Base-by-base conservation (phyloP, 305 asterid species). In the Caryopteris hybrid region DNA sequence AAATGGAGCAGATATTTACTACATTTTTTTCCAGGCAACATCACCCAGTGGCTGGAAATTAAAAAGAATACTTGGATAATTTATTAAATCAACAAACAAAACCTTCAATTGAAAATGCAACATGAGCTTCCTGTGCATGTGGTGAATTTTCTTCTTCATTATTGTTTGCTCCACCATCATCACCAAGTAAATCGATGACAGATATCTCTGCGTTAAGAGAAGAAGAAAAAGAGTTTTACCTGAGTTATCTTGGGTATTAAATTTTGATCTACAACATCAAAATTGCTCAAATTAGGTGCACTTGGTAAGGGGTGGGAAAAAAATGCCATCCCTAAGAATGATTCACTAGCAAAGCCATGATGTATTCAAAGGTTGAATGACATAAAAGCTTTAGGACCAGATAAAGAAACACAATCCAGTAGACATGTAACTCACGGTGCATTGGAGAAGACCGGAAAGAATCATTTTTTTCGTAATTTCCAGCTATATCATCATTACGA, bases 91-190 rank as follows among this genome's bases (percentile, higher is more conserved):
- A 52, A 68, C 17, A 18, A 39, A 61, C 25, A 38, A 47, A 74
- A 93, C 97, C 99, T 88, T 88, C 92, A 82, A 93, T 74, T 60
- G 97, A 84, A 80, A 93, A 93, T 57, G 96, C 87, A 54, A 89
- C 96, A 87, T 88, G 96, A 79, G 82, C 80, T 85, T 93, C 99
- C 78, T 68, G 83, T 56, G 69, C 74, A 60, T 68, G 82, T 50
- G 65, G 73, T 60, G 77, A 79, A 64, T 54, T 68, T 74, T 74
- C 83, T 53, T 63, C 80, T 17, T 64, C 71, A 61, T 64, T 61
- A 62, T 58, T 58, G 66, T 68, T 79, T 36, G 85, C 76, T 73
- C 84, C 88, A 74, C 80, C 87, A 71, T 88, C 95, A 70, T 88
- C 95, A 68, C 86, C 87, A 54, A 93, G 88, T 79, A 93, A 80